Evolutionary conservation across 106 monocot genomes (phyloP), one percentile per base, ranked within the genome.

Genomic region (Dioscorea dumetorum): DNA sequence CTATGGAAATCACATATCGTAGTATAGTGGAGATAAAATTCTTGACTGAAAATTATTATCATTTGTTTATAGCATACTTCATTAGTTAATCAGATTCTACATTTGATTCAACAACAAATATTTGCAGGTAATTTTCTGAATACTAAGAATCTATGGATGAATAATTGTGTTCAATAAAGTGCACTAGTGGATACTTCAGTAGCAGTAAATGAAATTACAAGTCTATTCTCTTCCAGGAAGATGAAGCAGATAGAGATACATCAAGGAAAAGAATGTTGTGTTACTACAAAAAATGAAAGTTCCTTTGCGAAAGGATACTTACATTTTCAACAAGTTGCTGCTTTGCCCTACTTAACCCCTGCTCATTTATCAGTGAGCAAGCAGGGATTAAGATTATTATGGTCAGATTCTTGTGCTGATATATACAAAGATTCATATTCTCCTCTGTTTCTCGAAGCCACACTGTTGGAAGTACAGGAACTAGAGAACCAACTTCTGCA

Each of bases 251-350:
- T 22, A 28, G 28, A 28, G 28, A 61, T 61, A 61, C 15, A 61
- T 22, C 58, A 58, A 58, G 22, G 13, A 61, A 61, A 28, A 41
- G 10, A 10, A 41, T 41, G 5, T 8, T 41, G 6, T 41, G 41
- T 0, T 41, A 41, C 10, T 41, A 33, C 16, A 57, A 69, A 13
- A 67, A 72, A 78, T n/a, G 28, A 35, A 51, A 50, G 12, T 60
- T 50, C 48, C n/a, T 31, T 20, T 19, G 57, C 0, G 22, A 71
- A 72, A 68, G 19, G 16, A 51, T 58, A 81, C 95, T 78, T 15
- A 97, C 97, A 81, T 86, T 89, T 84, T 97, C 92, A 70, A 90
- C 64, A 72, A 97, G 49, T 72, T 86, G 83, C 63, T 82, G 80
- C 78, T 92, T 97, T 67, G 86, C 53, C 48, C 82, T 67, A 66